Conservation (phyloP, 1,139 yeast species). For the Magnusiomyces tetraspermus region DNA sequence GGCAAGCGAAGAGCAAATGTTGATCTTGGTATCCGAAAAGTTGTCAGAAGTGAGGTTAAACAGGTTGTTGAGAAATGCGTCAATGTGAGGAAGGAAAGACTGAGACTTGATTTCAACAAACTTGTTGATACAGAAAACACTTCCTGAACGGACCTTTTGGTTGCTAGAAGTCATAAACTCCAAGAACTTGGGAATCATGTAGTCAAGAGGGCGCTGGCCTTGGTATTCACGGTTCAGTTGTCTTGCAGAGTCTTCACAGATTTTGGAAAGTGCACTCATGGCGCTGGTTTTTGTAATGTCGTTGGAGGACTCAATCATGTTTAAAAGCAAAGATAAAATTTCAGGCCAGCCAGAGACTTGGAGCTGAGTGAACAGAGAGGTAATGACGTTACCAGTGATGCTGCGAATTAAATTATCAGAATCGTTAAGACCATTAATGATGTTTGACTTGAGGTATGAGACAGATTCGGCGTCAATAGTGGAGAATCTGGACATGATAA, state of each 20-base stretch:
- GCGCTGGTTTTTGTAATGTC: constrained; percentile 56
- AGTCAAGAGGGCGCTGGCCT: constrained; percentile 55
- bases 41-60: constrained; percentile 52
- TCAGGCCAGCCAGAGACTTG: constrained; percentile 72
- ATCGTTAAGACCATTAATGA: constrained; percentile 60
- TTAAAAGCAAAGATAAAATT: constrained; percentile 56
- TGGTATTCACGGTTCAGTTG: constrained; percentile 52
- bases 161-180: constrained; percentile 36
- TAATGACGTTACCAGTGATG: constrained; percentile 83
- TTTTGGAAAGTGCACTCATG: constrained; percentile 69
- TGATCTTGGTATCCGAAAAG: constrained; percentile 53
- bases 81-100: constrained; percentile 54
- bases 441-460: constrained; percentile 49
- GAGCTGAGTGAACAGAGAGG: constrained; percentile 64
- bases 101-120: constrained; percentile 62
- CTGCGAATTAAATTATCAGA: constrained; percentile 58
- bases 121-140: constrained; percentile 68
- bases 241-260: constrained; percentile 72
- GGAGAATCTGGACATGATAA: constrained; percentile 36
- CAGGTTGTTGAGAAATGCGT: constrained; percentile 51
- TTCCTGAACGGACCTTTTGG: constrained; percentile 49
- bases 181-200: constrained; percentile 57
- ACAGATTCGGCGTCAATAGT: constrained; percentile 32
- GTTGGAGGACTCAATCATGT: constrained; percentile 41
- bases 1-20: constrained; percentile 71